phyloP scores from a whole-genome alignment of 169 alveolate genomes.

The Plasmodium relictum region DNA sequence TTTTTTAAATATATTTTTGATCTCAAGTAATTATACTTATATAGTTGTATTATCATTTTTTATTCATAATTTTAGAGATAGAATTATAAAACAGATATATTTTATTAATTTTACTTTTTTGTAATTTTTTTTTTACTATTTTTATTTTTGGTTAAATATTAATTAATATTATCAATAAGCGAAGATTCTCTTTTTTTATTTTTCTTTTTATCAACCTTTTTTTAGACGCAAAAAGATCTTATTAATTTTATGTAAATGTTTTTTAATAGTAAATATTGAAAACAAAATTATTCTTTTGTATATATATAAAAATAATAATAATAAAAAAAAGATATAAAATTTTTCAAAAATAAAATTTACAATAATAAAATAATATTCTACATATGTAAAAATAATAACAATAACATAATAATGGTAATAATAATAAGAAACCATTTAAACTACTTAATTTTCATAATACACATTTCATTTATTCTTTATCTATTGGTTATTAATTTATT shows the following conservation, averaged over 20 bases:
- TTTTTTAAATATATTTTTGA: too few relatives aligned
- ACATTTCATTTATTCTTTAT: too few relatives aligned
- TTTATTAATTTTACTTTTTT: too few relatives aligned
- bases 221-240: background rate
- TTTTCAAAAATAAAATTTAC: background rate
- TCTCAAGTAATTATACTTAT: background rate
- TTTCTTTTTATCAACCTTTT: too few relatives aligned
- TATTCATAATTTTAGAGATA: too few relatives aligned
- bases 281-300: constrained; percentile 20
- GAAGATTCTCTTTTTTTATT: background rate
- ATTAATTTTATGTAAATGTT: background rate
- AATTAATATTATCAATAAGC: background rate
- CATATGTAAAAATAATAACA: background rate
- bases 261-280: constrained; percentile 6
- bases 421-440: background rate
- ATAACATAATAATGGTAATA: background rate
- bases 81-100: too few relatives aligned
- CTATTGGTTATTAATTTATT: too few relatives aligned
- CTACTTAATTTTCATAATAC: too few relatives aligned
- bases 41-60: background rate
- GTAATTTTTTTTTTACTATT: too few relatives aligned
- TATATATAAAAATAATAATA: background rate
- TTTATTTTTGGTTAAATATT: too few relatives aligned
- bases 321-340: background rate
- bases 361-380: too few relatives aligned